A percentile compares a stretch with the other conserved stretches of the same genome.
Conservation (phyloP, 345 rosid species). For the Microthlaspi erraticum region DNA sequence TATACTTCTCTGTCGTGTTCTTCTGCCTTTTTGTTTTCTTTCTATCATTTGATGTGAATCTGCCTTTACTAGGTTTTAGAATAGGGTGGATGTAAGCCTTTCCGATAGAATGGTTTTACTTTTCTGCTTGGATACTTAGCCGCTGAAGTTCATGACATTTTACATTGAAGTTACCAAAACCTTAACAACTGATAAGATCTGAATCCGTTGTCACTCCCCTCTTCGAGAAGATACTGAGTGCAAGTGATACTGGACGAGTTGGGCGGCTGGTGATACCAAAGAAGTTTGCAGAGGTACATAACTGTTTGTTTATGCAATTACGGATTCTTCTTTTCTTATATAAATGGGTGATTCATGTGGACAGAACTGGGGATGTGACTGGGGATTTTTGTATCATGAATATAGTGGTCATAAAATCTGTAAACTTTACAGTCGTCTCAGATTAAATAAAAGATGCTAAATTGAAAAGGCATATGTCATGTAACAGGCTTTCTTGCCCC, state of each 20-base stretch:
- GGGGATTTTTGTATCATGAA: conserved; percentile 20
- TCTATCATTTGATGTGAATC: conserved; percentile 11
- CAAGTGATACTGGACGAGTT: conserved; percentile 89
- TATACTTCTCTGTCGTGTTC: conserved; percentile 13
- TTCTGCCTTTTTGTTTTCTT: conserved; percentile 28
- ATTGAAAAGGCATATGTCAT: conserved; percentile 31
- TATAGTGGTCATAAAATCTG: conserved; percentile 24
- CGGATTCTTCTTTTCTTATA: conserved; percentile 19
- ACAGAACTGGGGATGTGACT: conserved; percentile 24
- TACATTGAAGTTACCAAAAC: conserved; percentile 36
- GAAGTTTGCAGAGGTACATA: conserved; percentile 92
- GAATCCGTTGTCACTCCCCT: conserved; percentile 79
- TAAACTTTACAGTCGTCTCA: conserved; percentile 24
- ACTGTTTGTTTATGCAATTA: conserved; percentile 36
- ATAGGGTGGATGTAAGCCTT: conserved; percentile 14
- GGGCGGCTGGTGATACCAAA: conserved; percentile 95
- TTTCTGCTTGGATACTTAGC: conserved; percentile 35
- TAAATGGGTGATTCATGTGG: conserved; percentile 13
- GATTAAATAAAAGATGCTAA: conserved; percentile 10
- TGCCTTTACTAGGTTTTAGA: conserved; percentile 20
- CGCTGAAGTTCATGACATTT: conserved; percentile 29
- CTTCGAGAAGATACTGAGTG: conserved; percentile 96
- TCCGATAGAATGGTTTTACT: conserved; percentile 6
- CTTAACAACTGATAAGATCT: conserved; percentile 77
- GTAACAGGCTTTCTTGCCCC: conserved; percentile 85